These are phyloP conservation scores for Juglanconis juglandina DNA, from an alignment of 2,329 filamentous ascomycete species.

Conservation along the genomic window DNA sequence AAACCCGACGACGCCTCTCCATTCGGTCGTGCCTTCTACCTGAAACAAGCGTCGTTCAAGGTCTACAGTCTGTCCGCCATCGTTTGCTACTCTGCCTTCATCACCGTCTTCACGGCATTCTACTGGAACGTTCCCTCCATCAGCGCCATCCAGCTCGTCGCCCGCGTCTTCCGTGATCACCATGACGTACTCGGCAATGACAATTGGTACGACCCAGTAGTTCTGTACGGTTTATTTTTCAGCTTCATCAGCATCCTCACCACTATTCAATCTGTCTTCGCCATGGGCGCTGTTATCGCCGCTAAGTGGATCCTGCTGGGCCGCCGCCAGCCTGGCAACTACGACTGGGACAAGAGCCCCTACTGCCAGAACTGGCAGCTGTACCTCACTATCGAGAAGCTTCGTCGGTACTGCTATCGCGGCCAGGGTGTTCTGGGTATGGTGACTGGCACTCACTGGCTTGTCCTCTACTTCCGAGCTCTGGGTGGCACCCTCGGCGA, in stretches of 20 bases:
- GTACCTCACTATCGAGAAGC: conserved; percentile 48
- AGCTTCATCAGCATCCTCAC: conserved; percentile 40
- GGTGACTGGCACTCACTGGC: conserved; percentile 50
- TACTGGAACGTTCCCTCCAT: conserved; percentile 51
- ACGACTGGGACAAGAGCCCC: conserved; percentile 54
- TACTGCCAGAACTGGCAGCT: conserved; percentile 60
- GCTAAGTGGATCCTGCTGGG: conserved; percentile 53
- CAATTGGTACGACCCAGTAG: conserved; percentile 31
- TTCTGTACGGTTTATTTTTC: conserved; percentile 39
- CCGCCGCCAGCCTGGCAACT: conserved; percentile 47
- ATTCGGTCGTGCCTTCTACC: conserved; percentile 56
- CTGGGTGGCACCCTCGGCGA: conserved; percentile 52
- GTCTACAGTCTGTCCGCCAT: conserved; percentile 47
- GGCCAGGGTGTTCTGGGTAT: conserved; percentile 49
- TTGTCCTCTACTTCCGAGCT: conserved; percentile 50
- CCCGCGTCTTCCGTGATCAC: conserved; percentile 26
- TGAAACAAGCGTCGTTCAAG: conserved; percentile 45
- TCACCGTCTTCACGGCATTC: conserved; percentile 42
- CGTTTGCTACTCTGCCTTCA: conserved; percentile 46
- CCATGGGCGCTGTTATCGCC: conserved; percentile 40
- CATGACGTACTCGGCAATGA: conserved; percentile 22
- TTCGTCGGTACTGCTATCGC: conserved; percentile 48
- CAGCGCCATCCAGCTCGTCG: conserved; percentile 44
- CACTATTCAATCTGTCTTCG: conserved; percentile 39
- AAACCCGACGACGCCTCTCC: conserved; percentile 33